Evolutionary conservation across 768 basidiomycete species (phyloP), one percentile per base, ranked within the genome.

Genomic region (Leccinum subgranulosum): DNA sequence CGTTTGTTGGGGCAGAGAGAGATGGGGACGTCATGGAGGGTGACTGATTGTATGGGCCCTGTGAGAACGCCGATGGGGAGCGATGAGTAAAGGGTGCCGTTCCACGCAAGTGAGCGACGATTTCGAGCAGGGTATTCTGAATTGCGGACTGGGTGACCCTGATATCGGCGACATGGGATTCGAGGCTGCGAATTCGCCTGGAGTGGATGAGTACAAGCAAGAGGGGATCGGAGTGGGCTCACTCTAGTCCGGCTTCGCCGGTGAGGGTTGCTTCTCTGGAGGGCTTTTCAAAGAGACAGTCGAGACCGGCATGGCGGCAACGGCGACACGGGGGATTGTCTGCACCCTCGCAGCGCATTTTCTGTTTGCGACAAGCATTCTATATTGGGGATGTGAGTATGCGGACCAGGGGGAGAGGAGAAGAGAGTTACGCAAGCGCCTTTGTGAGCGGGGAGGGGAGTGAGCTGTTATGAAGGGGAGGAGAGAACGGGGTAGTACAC

Each of bases 281-380:
- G 3, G 95, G 95, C 66, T 97, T 97, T 73, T 98, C 95, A 70
- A 98, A 96, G 33, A 97, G 80, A 75, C 95, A 98, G 43, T 94
- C 91, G 12, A 97, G 79, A 3, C 92, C 90, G 19, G 90, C 87
- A 65, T 93, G 89, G 31, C 91, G 82, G 75, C 95, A 98, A 46
- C 95, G 85, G 66, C 90, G 87, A 74, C 95, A 98, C n/a, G 95
- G 95, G 25, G 95, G 94, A 66, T 92, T 94, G 71, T 97, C 95
- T 15, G 94, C 95, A 2, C 93, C 94, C 72, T 95, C 93, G 69
- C 94, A 98, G 64, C 94, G 81, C 95, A 97, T 97, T 77, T 97
- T 97, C 79, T 95, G 94, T 68, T 93, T 91, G 64, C 94, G 80
- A 73, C 94, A 96, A 17, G 93, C 91, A 85, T 95, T 95, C 92